Percentiles rank a stretch among this genome's conserved stretches.
These are phyloP conservation scores for Rubia peregrina DNA, from an alignment of 305 asterid genomes.

Conservation along the genomic window DNA sequence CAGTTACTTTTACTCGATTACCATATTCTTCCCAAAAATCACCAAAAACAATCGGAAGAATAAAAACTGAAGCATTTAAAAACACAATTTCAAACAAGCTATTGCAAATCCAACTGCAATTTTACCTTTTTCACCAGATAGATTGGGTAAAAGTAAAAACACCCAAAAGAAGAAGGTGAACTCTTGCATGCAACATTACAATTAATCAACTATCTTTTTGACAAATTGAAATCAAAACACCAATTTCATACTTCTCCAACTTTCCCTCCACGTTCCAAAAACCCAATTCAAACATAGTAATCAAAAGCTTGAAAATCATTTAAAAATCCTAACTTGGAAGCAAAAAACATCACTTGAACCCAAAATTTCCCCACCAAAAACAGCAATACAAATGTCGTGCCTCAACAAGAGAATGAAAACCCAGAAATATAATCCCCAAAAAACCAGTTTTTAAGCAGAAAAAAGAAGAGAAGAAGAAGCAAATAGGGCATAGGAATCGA, in stretches of 20 bases:
- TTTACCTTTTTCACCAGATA: neutral
- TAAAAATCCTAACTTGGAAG: neutral
- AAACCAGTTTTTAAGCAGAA: neutral
- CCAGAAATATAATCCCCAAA: neutral
- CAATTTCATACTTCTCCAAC: neutral
- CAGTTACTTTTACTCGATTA: neutral
- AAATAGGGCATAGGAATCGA: neutral
- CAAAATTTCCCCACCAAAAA: neutral
- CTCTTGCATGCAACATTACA: neutral
- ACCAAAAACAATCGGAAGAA: neutral
- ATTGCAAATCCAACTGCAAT: neutral
- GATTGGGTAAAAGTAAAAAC: neutral
- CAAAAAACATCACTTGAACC: neutral
- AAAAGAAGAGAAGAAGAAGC: neutral
- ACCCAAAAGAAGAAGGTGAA: neutral
- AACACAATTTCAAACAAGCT: neutral
- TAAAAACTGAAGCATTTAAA: neutral
- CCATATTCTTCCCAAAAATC: neutral
- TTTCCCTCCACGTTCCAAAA: neutral
- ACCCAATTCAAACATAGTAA: neutral
- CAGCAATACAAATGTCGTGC: neutral
- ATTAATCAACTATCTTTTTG: neutral
- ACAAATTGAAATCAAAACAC: neutral
- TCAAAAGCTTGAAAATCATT: neutral
- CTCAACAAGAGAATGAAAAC: neutral